Conservation (phyloP, 2,329 filamentous ascomycete species). For the Penicillium sp. region DNA sequence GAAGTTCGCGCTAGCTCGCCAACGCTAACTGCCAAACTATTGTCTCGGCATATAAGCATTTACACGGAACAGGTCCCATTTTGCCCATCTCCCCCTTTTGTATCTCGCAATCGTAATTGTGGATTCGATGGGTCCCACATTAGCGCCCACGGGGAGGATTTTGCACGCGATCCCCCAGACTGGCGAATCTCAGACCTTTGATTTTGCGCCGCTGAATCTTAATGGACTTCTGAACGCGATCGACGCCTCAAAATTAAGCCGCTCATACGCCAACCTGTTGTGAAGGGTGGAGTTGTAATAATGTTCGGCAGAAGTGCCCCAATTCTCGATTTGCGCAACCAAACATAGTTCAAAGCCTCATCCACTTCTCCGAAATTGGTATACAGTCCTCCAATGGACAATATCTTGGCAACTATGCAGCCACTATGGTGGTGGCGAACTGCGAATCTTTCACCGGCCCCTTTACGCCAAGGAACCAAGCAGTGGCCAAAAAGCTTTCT, state of each 20-base stretch:
- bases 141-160: too few species aligned
- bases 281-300: not conserved
- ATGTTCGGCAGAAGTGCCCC: constrained; percentile 1
- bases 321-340: not conserved
- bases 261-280: too few species aligned
- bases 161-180: too few species aligned
- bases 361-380: not conserved
- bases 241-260: too few species aligned
- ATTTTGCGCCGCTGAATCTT: constrained; percentile 5
- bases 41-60: not conserved
- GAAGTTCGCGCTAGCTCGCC: not conserved
- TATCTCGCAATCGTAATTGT: not conserved
- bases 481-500: not conserved
- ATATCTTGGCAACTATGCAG: not conserved
- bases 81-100: not conserved
- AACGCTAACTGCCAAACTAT: not conserved
- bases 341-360: constrained; percentile 3
- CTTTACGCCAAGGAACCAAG: not conserved
- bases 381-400: not conserved
- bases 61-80: too few species aligned
- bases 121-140: not conserved
- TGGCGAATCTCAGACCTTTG: not conserved
- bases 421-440: constrained; percentile 3
- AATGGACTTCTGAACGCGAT: not conserved
- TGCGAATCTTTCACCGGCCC: constrained; percentile 1